These are phyloP conservation scores for Turnera subulata DNA, from an alignment of 345 rosid species.

Conservation along the genomic window DNA sequence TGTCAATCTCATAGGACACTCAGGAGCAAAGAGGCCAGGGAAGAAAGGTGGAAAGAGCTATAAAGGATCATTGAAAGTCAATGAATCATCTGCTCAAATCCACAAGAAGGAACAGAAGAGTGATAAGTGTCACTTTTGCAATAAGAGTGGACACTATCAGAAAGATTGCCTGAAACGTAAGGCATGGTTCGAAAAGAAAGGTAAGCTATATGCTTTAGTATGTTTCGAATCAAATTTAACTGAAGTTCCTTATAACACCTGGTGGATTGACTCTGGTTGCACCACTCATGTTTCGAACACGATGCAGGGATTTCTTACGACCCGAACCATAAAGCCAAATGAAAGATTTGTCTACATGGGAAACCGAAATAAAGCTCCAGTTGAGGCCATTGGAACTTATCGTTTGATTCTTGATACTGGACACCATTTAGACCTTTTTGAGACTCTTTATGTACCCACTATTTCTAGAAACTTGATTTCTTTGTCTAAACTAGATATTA, in stretches of 20 bases:
- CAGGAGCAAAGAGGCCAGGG: background rate
- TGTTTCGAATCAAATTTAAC: background rate
- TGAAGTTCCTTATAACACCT: background rate
- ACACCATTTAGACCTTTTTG: background rate
- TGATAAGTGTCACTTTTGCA: background rate
- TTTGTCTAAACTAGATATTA: background rate
- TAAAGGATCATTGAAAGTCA: background rate
- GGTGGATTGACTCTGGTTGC: background rate
- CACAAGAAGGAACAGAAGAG: constrained; percentile 9
- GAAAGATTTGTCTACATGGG: background rate
- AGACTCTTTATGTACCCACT: background rate
- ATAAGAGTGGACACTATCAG: background rate
- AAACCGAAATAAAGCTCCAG: background rate
- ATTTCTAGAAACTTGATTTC: background rate
- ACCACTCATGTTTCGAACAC: background rate
- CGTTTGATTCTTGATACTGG: background rate
- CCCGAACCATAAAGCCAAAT: background rate
- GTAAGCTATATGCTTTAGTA: background rate
- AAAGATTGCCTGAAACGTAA: background rate
- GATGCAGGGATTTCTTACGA: background rate
- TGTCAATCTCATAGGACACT: constrained; percentile 1
- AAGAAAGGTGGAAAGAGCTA: background rate
- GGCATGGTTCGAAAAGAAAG: background rate
- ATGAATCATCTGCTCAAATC: background rate
- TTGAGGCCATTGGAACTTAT: background rate